Base-by-base conservation (phyloP, 1,139 yeast species). In the Lodderomyces pseudojiufengensis region DNA sequence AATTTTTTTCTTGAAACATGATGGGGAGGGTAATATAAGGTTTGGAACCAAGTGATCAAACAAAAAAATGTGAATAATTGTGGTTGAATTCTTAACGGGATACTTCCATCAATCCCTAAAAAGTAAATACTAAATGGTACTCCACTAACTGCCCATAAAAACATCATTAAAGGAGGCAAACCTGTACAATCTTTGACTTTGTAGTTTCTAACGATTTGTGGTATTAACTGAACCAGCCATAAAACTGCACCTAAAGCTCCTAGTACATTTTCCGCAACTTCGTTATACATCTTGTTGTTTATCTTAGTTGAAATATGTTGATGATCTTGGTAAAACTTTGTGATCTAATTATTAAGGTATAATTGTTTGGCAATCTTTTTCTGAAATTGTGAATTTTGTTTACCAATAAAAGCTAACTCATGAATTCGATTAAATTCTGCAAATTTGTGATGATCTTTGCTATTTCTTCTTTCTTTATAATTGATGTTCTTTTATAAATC, bases 151-250 rank as follows among this genome's bases (percentile, higher is more conserved):
- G 87, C 81, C 95, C 96, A 88, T 25, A 87, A 58, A 40, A 86
- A 74, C 76, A 86, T 70, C 95, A 88, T 87, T 28, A 73, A 14
- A 2, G 92, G 87, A 0, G 95, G 95, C 10, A 88, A 59, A 0
- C 97, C 97, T 29, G 80, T 84, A 44, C 95, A 84, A 52, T 85
- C 76, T 50, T 88, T 87, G n/a, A 71, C 71, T 38, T 68, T 66
- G 61, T 73, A 86, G 55, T 90, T 88, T 52, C 78, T 66, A 36
- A 78, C 65, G 35, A 88, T 80, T 56, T 88, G 97, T 2, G 97
- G 97, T 2, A 86, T 70, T 46, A 88, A 65, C 59, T 90, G 97
- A 45, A 88, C 64, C 57, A 96, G 88, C 96, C 97, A 90, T 43
- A 85, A 71, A 4, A 88, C 77, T 1, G 97, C 88, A 11, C 95